Evolutionary conservation across 768 basidiomycete genomes (phyloP).

Genomic region (Exidia glandulosa): DNA sequence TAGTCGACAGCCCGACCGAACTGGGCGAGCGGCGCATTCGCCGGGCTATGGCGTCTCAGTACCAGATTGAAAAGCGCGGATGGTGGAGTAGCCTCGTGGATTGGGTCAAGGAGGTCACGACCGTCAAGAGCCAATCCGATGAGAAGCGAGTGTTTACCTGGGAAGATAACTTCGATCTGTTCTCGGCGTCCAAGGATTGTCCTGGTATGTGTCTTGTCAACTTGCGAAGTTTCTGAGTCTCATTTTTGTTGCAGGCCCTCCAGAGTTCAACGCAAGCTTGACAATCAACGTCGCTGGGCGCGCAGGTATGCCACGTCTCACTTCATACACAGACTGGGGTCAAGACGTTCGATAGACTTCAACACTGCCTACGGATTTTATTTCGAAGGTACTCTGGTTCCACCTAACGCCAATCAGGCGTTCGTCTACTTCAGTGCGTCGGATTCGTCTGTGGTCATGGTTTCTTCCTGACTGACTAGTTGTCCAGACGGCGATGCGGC

Average conservation of each 20-base stretch:
- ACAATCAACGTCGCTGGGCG: not conserved
- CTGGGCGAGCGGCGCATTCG: not conserved
- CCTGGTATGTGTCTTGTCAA: not conserved
- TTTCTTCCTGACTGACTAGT: not conserved
- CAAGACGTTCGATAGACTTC: not conserved
- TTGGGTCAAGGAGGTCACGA: not conserved
- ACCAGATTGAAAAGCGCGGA: not conserved
- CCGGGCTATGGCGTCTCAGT: not conserved
- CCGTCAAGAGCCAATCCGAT: not conserved
- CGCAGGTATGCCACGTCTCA: not conserved
- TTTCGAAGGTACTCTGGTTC: not conserved
- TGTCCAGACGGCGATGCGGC: not conserved
- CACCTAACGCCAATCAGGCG: not conserved
- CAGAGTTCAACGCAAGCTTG: not conserved
- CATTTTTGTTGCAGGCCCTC: not conserved
- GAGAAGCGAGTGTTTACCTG: not conserved
- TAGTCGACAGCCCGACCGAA: not conserved
- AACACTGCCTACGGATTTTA: not conserved
- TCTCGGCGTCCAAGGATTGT: not conserved
- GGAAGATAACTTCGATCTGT: not conserved
- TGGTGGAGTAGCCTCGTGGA: not conserved
- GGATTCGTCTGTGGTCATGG: not conserved
- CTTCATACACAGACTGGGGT: no score
- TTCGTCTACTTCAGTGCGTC: not conserved
- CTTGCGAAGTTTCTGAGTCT: not conserved